Conservation (phyloP, 1,284 basidiomycete species). For the Neonothopanus nambi region DNA sequence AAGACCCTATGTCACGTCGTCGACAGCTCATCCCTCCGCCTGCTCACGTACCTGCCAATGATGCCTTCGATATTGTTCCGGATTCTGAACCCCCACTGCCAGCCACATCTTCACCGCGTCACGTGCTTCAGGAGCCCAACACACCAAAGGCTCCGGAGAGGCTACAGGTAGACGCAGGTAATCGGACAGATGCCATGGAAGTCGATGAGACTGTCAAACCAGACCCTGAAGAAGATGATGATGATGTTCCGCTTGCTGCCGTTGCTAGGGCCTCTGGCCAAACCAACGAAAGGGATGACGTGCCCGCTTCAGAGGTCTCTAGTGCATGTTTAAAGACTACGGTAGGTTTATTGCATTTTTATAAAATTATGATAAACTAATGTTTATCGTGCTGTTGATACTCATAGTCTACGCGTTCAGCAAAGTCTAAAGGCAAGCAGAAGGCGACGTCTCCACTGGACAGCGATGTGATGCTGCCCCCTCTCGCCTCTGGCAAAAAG, state of each 20-base stretch:
- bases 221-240: conserved; percentile 39
- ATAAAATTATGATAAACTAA: background rate
- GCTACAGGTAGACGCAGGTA: background rate
- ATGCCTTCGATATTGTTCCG: conserved; percentile 41
- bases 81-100: conserved; percentile 54
- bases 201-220: conserved; percentile 25
- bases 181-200: conserved; percentile 25
- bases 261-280: conserved; percentile 20
- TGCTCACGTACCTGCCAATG: conserved; percentile 18
- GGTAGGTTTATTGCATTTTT: background rate
- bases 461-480: background rate
- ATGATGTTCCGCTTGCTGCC: conserved; percentile 44
- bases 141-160: conserved; percentile 3
- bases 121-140: background rate
- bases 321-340: background rate
- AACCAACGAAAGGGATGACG: background rate
- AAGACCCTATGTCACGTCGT: background rate
- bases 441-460: background rate
- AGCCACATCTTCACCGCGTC: conserved; percentile 10
- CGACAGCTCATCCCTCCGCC: background rate
- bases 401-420: background rate
- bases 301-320: conserved; percentile 4
- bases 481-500: background rate
- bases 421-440: conserved; percentile 8
- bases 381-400: background rate